Evolutionary conservation across 2,329 filamentous ascomycete species (phyloP).

Genomic region (Thelonectria rubi): DNA sequence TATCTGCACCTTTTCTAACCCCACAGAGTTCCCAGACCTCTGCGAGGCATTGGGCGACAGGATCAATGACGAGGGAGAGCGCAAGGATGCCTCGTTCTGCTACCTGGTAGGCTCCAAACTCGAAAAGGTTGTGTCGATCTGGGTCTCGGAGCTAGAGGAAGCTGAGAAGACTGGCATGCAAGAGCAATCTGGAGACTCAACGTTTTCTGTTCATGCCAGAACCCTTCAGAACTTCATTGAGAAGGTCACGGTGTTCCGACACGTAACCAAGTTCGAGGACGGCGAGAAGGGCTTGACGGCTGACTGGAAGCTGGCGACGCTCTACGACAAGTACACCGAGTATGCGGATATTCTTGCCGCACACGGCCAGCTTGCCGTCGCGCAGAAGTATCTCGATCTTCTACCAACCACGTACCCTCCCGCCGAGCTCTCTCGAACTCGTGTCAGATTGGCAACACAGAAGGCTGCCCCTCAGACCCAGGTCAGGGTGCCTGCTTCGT

Average conservation of each 20-base stretch:
- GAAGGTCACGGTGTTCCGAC: constrained; percentile 96
- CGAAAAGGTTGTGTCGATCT: constrained; percentile 95
- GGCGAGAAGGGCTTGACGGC: constrained; percentile 73
- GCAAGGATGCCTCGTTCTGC: constrained; percentile 95
- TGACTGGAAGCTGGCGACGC: constrained; percentile 86
- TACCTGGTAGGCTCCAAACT: constrained; percentile 95
- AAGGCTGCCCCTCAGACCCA: constrained; percentile 45
- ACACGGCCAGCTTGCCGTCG: constrained; percentile 85
- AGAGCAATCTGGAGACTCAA: constrained; percentile 75
- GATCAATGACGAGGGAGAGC: constrained; percentile 77
- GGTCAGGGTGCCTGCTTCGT: constrained; percentile 41
- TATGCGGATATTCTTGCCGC: constrained; percentile 95
- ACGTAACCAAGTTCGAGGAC: constrained; percentile 92
- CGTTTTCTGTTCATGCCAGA: constrained; percentile 90
- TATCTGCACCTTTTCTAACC: constrained; percentile 93
- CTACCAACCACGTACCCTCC: constrained; percentile 84
- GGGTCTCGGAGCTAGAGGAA: constrained; percentile 89
- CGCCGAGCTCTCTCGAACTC: constrained; percentile 85
- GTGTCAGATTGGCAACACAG: constrained; percentile 84
- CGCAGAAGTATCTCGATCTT: constrained; percentile 90
- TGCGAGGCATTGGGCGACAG: constrained; percentile 95
- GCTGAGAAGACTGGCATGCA: constrained; percentile 79
- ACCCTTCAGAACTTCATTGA: constrained; percentile 94
- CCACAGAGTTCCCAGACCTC: constrained; percentile 90
- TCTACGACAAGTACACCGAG: constrained; percentile 96